A percentile compares a stretch with the other conserved stretches of the same genome.
Conservation (phyloP, 2,329 filamentous ascomycete species). For the Aspergillus sp. region DNA sequence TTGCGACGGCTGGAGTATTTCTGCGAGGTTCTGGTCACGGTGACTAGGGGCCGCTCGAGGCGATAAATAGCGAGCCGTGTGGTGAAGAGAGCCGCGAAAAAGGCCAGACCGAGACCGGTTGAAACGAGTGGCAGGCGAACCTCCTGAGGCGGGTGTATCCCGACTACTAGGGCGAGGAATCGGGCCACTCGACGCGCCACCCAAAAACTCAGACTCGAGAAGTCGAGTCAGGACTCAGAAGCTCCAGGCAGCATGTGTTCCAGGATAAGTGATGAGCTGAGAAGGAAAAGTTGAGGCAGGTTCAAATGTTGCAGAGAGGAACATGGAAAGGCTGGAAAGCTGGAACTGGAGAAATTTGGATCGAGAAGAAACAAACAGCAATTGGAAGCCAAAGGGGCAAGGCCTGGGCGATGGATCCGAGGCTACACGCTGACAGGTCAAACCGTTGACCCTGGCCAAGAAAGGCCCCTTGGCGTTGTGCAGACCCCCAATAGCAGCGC, state of each 20-base stretch:
- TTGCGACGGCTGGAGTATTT: neutral
- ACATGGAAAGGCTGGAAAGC: neutral
- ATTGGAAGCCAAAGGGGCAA: constrained; percentile 1
- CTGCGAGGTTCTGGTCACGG: neutral
- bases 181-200: neutral
- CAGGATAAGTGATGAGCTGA: neutral
- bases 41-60: neutral
- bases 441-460: neutral
- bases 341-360: neutral
- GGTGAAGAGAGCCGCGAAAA: neutral
- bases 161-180: neutral
- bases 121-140: constrained; percentile 3
- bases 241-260: neutral
- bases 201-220: neutral
- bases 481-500: constrained; percentile 8
- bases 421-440: constrained; percentile 14
- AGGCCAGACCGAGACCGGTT: neutral
- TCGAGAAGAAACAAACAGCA: constrained; percentile 8
- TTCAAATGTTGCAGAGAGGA: neutral
- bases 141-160: constrained; percentile 3
- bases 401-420: neutral
- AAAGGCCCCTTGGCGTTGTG: constrained; percentile 9
- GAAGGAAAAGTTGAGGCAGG: neutral
- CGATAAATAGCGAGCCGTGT: neutral
- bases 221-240: neutral